Evolutionary conservation across 805 yeast genomes (phyloP).

Genomic region (Hanseniaspora meyeri): DNA sequence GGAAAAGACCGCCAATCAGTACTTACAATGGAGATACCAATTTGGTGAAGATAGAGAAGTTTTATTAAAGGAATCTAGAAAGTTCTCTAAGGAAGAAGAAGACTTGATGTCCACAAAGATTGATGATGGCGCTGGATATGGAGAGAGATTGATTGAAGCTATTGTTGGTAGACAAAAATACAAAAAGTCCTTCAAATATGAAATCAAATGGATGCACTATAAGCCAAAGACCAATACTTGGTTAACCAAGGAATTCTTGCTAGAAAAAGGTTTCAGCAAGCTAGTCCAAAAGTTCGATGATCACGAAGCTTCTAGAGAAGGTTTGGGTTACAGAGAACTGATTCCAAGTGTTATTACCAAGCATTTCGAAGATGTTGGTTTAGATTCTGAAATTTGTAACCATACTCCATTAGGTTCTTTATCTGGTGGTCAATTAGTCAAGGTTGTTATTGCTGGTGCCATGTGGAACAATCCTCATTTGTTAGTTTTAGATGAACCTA

Average conservation of each 20-base stretch:
- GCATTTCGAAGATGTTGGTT: conserved; percentile 94
- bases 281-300: conserved; percentile 94
- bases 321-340: conserved; percentile 93
- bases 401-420: conserved; percentile 94
- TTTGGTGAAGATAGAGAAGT: conserved; percentile 98
- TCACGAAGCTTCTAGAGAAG: conserved; percentile 98
- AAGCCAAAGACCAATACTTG: conserved; percentile 87
- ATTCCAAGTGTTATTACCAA: conserved; percentile 84
- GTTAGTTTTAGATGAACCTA: conserved; percentile 93
- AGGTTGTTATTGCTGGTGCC: conserved; percentile 98
- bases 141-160: conserved; percentile 81
- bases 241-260: conserved; percentile 72
- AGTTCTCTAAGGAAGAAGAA: conserved; percentile 67
- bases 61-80: conserved; percentile 81
- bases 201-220: conserved; percentile 86
- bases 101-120: conserved; percentile 65
- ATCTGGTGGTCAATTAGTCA: conserved; percentile 96
- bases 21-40: conserved; percentile 94
- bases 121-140: conserved; percentile 76
- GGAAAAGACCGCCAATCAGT: conserved; percentile 95
- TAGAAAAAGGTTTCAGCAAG: conserved; percentile 78
- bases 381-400: conserved; percentile 96
- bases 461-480: conserved; percentile 99
- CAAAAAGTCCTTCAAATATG: conserved; percentile 94
- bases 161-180: conserved; percentile 93